Evolutionary conservation across 2,329 filamentous ascomycete genomes (phyloP).

Genomic region (Ophiocordyceps sinensis): DNA sequence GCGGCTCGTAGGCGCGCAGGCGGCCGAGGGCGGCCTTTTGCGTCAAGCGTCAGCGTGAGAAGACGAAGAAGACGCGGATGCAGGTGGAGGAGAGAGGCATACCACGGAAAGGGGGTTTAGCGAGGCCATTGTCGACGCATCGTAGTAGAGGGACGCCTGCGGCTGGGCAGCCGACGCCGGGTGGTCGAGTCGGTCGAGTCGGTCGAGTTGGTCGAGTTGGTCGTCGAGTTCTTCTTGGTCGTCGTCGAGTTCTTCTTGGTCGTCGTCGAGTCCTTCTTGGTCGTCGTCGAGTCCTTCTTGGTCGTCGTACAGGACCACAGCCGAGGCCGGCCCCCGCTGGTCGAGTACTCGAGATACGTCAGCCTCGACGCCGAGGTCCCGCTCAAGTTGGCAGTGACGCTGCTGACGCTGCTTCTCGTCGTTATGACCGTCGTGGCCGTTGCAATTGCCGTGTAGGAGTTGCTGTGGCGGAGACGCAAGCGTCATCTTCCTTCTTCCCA

Average conservation of each 20-base stretch:
- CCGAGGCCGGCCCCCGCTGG: not conserved
- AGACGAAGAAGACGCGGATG: not conserved
- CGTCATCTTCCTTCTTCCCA: not conserved
- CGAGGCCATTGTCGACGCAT: constrained; percentile 41
- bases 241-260: constrained; percentile 7
- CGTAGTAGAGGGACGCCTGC: constrained; percentile 38
- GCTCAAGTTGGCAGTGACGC: not conserved
- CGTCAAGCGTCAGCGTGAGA: not conserved
- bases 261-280: constrained; percentile 8
- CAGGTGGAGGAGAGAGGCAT: constrained; percentile 13
- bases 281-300: not conserved
- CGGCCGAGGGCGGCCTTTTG: constrained; percentile 42
- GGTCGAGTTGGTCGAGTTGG: constrained; percentile 3
- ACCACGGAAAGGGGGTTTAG: constrained; percentile 40
- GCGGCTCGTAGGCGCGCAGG: constrained; percentile 45
- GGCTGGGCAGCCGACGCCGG: constrained; percentile 4
- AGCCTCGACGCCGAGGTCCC: not conserved
- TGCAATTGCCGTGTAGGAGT: not conserved
- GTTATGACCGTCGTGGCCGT: not conserved
- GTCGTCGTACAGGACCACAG: not conserved
- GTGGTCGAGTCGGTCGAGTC: constrained; percentile 9
- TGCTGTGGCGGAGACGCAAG: not conserved
- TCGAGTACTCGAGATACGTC: not conserved
- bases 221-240: not conserved
- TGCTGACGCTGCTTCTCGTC: not conserved